Base-by-base conservation (phyloP, 257 asterid genomes). In the Buddleja alternifolia region DNA sequence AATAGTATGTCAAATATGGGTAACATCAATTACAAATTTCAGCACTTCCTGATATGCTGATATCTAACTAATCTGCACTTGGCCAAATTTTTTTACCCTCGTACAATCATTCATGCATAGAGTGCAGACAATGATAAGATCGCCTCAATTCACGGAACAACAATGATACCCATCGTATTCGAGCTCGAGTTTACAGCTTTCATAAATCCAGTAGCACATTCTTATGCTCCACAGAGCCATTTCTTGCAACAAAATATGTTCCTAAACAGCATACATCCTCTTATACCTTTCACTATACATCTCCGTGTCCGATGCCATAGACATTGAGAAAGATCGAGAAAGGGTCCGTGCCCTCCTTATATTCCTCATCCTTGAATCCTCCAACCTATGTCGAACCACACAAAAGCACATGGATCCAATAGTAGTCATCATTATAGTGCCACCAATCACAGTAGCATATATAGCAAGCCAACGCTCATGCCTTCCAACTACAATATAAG, bases 351-450 rank as follows among this genome's bases (percentile, higher is more conserved):
- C 80, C 65, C 69, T 85, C 73, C 88, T 75, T 48, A 86, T 74
- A 69, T 21, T 90, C 78, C 95, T 82, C 88, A 88, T 81, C 86
- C 85, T 90, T 32, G 95, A 83, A 48, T 88, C 96, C 61, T 93
- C 97, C 75, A 90, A 39, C 81, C 99, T 75, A 60, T 93, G 91
- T 1, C 84, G 84, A 48, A 93, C 81, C 56, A 93, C 97, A 46
- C 97, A 93, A 39, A 60, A 93, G 75, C 89, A 87, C 99, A 93
- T 93, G 5, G 96, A 84, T n/a, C 96, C 96, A 7, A 93, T 93
- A 2, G 99, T 90, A 0, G 99, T 78, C 69, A 76, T 78, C 97
- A 93, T 93, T 51, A 93, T 89, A 0, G 88, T 76, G 5, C 88
- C 67, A 8, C 97, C 99, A 16, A 85, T 82, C 8, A 87, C 86